Evolutionary conservation across 768 basidiomycete species (phyloP), one percentile per base, ranked within the genome.

Genomic region (Termitomyces sp.): DNA sequence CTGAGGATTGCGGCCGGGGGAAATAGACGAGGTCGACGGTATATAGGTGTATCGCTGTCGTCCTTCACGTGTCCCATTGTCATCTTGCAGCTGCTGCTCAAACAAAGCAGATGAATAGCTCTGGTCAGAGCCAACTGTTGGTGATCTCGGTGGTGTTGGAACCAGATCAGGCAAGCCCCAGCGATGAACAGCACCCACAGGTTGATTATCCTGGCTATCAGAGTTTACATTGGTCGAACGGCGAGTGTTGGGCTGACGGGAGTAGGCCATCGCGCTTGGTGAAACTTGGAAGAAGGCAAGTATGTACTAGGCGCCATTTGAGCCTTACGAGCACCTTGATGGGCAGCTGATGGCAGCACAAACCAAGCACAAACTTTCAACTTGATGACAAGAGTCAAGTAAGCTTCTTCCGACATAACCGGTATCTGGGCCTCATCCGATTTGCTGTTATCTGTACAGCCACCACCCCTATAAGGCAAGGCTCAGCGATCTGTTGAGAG

Each of bases 21-120:
- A 58, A 39, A 59, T 44, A 38, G 56, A 62, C 16, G 61, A 60
- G 15, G 56, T 63, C 33, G 61, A 60, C 7, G 61, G 58, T 20
- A 63, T 63, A 35, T 63, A 60, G 8, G 59, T 57, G 42, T 57
- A 57, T 16, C n/a, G 54, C 20, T 63, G 62, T n/a, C 18, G 50
- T 9, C 22, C 28, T 58, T 22, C 15, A 32, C 50, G 49, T 2
- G 11, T 20, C 22, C 50, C n/a, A 6, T 36, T 18, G 33, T 58
- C 39, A 8, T 50, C 57, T 36, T 49, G 48, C 2, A 15, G 33
- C 49, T 18, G 20, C n/a, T 28, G 50, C 33, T 20, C 50, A n/a
- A 9, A 18, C 24, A 18, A 39, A 24, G 3, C 5, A 40, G n/a
- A 6, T 12, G 40, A 33, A 44, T 28, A 9, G 33, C 39, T 22